These are phyloP conservation scores for Obelidium mucronatum DNA, from an alignment of 192 early-diverging fungal species.

Conservation along the genomic window DNA sequence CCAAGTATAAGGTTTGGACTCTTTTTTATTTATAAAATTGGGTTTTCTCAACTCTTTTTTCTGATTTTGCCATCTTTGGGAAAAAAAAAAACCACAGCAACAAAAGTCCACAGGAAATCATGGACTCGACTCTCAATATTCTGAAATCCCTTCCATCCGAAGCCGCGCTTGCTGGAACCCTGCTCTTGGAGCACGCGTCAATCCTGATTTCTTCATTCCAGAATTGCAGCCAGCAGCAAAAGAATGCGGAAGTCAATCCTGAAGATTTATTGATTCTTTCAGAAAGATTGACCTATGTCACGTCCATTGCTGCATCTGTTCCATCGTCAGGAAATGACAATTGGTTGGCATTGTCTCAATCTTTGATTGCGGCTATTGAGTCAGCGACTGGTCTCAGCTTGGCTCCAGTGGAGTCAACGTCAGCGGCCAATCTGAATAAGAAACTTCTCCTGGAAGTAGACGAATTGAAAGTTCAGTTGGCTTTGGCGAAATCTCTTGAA, in stretches of 20 bases:
- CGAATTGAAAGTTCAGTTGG: slow-evolving; percentile 4
- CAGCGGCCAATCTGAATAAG: background rate
- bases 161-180: slow-evolving; percentile 29
- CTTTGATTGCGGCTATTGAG: slow-evolving; percentile 23
- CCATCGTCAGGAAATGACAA: background rate
- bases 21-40: too few relatives aligned
- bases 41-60: too few relatives aligned
- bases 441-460: slow-evolving; percentile 4
- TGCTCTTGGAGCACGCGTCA: slow-evolving; percentile 21
- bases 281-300: slow-evolving; percentile 1
- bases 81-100: too few relatives aligned
- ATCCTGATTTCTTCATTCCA: background rate
- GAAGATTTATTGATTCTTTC: slow-evolving; percentile 27
- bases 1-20: background rate
- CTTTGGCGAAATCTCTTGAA: background rate
- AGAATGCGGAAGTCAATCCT: background rate
- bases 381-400: background rate
- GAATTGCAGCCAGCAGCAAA: background rate
- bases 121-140: slow-evolving; percentile 23
- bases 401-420: background rate
- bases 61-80: too few relatives aligned
- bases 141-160: slow-evolving; percentile 32
- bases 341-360: slow-evolving; percentile 24
- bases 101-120: too few relatives aligned
- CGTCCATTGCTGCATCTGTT: slow-evolving; percentile 3